phyloP scores from a whole-genome alignment of 768 basidiomycete species.

The Lanmaoa rubissima region DNA sequence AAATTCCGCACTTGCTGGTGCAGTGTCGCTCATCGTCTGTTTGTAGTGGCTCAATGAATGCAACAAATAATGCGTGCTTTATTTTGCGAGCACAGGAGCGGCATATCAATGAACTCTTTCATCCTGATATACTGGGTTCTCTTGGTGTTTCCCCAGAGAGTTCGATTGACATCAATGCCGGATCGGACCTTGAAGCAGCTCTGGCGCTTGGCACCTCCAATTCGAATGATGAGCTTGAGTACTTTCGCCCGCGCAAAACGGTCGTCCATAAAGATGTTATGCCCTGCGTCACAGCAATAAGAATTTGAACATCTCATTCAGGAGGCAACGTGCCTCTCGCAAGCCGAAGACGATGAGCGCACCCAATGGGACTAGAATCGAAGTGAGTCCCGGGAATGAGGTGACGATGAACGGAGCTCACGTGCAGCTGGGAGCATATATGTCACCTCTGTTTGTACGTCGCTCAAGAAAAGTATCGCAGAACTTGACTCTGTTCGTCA shows the following conservation, averaged over 20 bases:
- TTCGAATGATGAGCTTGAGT: conserved; percentile 5
- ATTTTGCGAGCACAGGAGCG: not conserved
- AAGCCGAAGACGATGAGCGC: conserved; percentile 49
- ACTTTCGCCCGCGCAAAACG: conserved; percentile 8
- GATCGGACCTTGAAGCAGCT: conserved; percentile 13
- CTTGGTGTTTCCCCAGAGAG: conserved; percentile 1
- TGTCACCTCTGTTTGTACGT: conserved; percentile 31
- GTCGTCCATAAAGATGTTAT: conserved; percentile 35
- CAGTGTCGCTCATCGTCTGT: not conserved
- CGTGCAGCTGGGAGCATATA: conserved; percentile 52
- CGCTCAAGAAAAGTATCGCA: conserved; percentile 38
- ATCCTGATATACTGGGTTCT: conserved; percentile 10
- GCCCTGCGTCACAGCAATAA: conserved; percentile 31
- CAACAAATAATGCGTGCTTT: conserved; percentile 2
- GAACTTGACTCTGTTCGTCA: conserved; percentile 28
- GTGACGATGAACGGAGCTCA: conserved; percentile 27
- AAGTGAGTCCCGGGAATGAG: not conserved
- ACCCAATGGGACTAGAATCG: conserved; percentile 45
- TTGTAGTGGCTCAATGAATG: not conserved
- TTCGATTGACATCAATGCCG: not conserved
- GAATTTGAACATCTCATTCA: not conserved
- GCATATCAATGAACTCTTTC: not conserved
- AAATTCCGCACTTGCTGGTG: not conserved
- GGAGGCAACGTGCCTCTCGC: conserved; percentile 39
- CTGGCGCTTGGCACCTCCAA: conserved; percentile 27